Percentiles rank a stretch among this genome's conserved stretches.
phyloP scores from a whole-genome alignment of 257 asterid species.

The Verbena officinalis region DNA sequence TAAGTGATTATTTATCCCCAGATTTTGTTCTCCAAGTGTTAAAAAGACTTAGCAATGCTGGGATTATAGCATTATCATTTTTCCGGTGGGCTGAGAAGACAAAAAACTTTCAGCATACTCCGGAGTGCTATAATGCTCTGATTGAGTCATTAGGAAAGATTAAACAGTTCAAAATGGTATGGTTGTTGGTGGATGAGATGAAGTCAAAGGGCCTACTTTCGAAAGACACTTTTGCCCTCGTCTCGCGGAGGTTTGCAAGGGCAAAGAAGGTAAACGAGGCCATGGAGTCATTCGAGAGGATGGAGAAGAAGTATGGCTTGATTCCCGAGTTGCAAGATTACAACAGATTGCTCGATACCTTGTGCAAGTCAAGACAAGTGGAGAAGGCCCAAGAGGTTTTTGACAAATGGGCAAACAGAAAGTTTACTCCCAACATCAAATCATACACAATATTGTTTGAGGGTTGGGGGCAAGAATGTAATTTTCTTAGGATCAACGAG shows the following conservation, averaged over 20 bases:
- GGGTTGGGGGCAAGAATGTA: conserved; percentile 79
- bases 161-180: conserved; percentile 77
- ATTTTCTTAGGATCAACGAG: conserved; percentile 61
- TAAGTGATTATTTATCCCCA: conserved; percentile 42
- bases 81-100: conserved; percentile 84
- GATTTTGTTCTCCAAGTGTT: conserved; percentile 59
- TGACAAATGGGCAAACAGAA: conserved; percentile 59
- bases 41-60: conserved; percentile 69
- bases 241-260: conserved; percentile 78
- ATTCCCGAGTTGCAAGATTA: conserved; percentile 62
- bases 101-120: conserved; percentile 33
- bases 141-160: conserved; percentile 80
- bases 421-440: conserved; percentile 61
- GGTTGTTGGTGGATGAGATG: conserved; percentile 78
- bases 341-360: conserved; percentile 74
- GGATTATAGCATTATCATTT: conserved; percentile 63
- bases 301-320: conserved; percentile 73
- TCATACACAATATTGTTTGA: conserved; percentile 70
- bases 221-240: conserved; percentile 64
- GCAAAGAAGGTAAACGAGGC: conserved; percentile 75
- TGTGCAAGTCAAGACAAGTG: conserved; percentile 68
- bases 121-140: conserved; percentile 67
- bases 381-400: conserved; percentile 73
- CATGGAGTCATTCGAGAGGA: conserved; percentile 66
- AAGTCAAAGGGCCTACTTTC: conserved; percentile 46